These are phyloP conservation scores for Ceriops zippeliana DNA, from an alignment of 345 rosid genomes.

Conservation along the genomic window DNA sequence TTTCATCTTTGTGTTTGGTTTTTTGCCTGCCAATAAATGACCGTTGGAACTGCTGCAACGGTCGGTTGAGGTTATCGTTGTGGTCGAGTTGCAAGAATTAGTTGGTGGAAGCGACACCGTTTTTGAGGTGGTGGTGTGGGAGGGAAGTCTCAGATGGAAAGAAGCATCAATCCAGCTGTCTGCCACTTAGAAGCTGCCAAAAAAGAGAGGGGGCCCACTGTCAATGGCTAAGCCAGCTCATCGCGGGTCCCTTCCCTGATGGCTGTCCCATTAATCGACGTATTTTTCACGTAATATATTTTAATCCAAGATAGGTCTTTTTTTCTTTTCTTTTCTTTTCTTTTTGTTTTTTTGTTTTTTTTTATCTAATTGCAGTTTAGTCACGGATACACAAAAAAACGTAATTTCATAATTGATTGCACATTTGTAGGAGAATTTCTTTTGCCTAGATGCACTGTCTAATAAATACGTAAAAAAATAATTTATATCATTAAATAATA, in stretches of 20 bases:
- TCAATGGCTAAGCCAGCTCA: constrained; percentile 35
- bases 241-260: neutral
- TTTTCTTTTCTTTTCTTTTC: too few relatives aligned
- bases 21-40: constrained; percentile 14
- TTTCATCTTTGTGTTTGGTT: constrained; percentile 11
- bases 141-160: neutral
- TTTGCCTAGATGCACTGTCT: too few relatives aligned
- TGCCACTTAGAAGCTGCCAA: constrained; percentile 41
- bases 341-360: too few relatives aligned
- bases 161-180: constrained; percentile 34
- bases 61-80: constrained; percentile 20
- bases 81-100: too few relatives aligned
- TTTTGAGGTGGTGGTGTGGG: neutral
- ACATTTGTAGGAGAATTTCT: too few relatives aligned
- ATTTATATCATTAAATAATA: too few relatives aligned
- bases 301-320: neutral
- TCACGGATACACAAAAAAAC: too few relatives aligned
- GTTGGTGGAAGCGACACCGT: constrained; percentile 17
- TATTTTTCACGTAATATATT: neutral
- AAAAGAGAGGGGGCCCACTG: constrained; percentile 5
- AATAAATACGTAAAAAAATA: too few relatives aligned
- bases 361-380: too few relatives aligned
- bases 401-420: too few relatives aligned
- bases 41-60: constrained; percentile 33
- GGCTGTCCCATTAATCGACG: neutral